Evolutionary conservation across 331 rosid species (phyloP), one percentile per base, ranked within the genome.

Genomic region (Erythrophleum ivorense): DNA sequence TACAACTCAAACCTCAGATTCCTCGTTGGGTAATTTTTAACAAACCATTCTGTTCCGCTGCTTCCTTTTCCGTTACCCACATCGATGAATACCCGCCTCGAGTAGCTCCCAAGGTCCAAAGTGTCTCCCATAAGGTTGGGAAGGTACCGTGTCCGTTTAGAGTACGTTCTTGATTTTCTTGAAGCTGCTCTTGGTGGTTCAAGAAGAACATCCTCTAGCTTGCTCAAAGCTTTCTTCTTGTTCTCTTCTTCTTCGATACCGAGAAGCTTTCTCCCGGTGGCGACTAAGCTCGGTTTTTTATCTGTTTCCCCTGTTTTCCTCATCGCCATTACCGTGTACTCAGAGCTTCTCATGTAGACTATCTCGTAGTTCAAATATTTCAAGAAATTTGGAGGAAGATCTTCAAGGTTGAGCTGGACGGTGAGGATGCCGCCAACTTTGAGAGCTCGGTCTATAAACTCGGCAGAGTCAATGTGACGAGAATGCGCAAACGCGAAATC

Each of bases 101-200:
- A 85, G 75, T 93, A 93, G 68, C 87, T 76, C 80, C 91, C 94
- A 3, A 93, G 84, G 0, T n/a, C n/a, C n/a, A n/a, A n/a, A n/a
- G 92, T 76, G 73, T 91, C 97, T 3, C 88, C 97, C 94, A 90
- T 93, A 83, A 93, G 67, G 81, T 93, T 90, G 0, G 94, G 94
- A 5, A 93, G 86, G 72, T 85, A 93, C 66, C 73, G 87, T 0
- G 93, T 90, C 43, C 85, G 68, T 80, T 90, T 90, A 80, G 85
- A 81, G 57, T 90, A 90, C 15, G 79, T 60, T 36, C 85, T 85
- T 0, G 94, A 93, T 33, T 86, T 91, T 43, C 91, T 78, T 0
- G 91, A 93, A 0, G 91, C 68, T 0, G 90, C 81, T 16, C 97
- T 84, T 6, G 98, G 98, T 0, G 98, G 97, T 40, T 93, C 93